Evolutionary conservation across 768 basidiomycete species (phyloP).

Genomic region (Lentinus brumalis): DNA sequence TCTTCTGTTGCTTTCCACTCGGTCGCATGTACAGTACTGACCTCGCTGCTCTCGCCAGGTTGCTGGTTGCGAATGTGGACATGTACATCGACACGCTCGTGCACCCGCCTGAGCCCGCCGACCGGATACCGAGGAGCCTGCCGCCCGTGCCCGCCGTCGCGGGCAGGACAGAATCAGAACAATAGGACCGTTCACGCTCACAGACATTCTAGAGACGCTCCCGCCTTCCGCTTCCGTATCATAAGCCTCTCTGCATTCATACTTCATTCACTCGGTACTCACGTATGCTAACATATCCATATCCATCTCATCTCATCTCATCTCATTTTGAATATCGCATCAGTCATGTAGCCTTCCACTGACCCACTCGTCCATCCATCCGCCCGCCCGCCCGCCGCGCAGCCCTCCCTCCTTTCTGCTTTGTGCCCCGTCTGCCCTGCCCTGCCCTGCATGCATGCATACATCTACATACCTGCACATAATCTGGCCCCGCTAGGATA

Average conservation of each 20-base stretch:
- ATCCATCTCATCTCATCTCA: too few relatives aligned
- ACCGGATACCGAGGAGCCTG: background rate
- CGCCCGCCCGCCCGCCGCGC: too few relatives aligned
- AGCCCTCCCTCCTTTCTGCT: too few relatives aligned
- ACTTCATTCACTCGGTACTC: background rate
- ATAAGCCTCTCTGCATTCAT: background rate
- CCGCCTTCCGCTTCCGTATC: background rate
- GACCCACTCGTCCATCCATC: too few relatives aligned
- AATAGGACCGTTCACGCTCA: background rate
- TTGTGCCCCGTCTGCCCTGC: too few relatives aligned
- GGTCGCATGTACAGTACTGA: too few relatives aligned
- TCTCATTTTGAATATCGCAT: too few relatives aligned
- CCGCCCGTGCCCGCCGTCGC: background rate
- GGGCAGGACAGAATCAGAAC: conserved; percentile 7
- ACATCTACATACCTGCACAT: too few relatives aligned
- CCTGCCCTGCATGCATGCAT: too few relatives aligned
- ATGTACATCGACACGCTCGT: conserved; percentile 21
- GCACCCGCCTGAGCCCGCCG: conserved; percentile 18
- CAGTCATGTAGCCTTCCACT: too few relatives aligned
- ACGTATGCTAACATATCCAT: too few relatives aligned
- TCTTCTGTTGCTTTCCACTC: background rate
- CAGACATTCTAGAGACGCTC: conserved; percentile 6
- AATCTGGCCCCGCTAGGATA: too few relatives aligned
- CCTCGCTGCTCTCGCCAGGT: conserved; percentile 1
- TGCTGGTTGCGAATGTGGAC: conserved; percentile 24